Evolutionary conservation across 169 alveolate genomes (phyloP).

Genomic region (Plasmodium fragile): DNA sequence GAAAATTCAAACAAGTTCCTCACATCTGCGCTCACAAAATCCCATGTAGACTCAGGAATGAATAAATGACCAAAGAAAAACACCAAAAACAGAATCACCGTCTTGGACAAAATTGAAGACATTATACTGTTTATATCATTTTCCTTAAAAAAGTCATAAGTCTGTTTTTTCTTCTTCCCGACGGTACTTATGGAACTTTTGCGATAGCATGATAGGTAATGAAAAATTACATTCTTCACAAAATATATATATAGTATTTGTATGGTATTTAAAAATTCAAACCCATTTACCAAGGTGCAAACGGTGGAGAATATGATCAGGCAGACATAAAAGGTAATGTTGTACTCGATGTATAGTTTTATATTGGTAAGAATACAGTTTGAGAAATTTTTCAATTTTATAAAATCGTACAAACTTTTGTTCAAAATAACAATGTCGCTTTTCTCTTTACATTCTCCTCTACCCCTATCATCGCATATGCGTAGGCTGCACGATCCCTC

Average conservation of each 20-base stretch:
- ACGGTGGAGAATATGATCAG: slow-evolving; percentile 34
- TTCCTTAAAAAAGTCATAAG: slow-evolving; percentile 24
- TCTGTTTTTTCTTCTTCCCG: slow-evolving; percentile 18
- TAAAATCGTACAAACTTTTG: slow-evolving; percentile 51
- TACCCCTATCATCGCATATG: slow-evolving; percentile 51
- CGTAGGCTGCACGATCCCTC: neutral
- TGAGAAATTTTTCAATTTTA: slow-evolving; percentile 45
- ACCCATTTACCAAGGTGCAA: slow-evolving; percentile 43
- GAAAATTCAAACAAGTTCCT: slow-evolving; percentile 42
- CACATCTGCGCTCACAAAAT: slow-evolving; percentile 14
- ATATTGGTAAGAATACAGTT: slow-evolving; percentile 48
- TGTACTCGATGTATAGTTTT: slow-evolving; percentile 30
- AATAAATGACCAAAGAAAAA: slow-evolving; percentile 71
- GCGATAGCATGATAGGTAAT: slow-evolving; percentile 64
- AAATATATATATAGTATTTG: slow-evolving; percentile 57
- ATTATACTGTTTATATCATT: slow-evolving; percentile 37
- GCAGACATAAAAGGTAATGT: slow-evolving; percentile 37
- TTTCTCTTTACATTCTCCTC: slow-evolving; percentile 26
- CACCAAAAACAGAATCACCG: slow-evolving; percentile 10
- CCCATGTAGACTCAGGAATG: slow-evolving; percentile 57
- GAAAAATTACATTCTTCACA: slow-evolving; percentile 43
- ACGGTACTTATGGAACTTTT: slow-evolving; percentile 34
- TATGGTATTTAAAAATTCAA: slow-evolving; percentile 44
- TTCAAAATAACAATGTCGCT: slow-evolving; percentile 56
- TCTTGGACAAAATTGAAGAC: slow-evolving; percentile 31